A percentile compares a stretch with the other conserved stretches of the same genome.
phyloP scores from a whole-genome alignment of 805 yeast genomes.

The Nakazawaea wickerhamii region DNA sequence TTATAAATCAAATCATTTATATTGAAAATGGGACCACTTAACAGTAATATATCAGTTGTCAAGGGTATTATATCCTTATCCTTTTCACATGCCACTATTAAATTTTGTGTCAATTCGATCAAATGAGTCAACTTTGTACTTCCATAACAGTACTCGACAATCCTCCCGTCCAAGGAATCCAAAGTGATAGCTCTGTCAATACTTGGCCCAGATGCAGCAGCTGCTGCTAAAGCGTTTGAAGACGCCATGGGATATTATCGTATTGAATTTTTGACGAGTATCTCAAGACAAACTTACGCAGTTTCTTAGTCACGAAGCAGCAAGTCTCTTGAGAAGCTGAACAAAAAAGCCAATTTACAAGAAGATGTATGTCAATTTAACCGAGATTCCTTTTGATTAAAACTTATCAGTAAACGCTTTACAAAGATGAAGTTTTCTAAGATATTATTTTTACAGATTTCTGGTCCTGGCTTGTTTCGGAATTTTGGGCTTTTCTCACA shows the following conservation, averaged over 20 bases:
- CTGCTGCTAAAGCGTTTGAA: conserved; percentile 27
- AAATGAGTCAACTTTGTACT: conserved; percentile 39
- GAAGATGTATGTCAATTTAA: too few species aligned
- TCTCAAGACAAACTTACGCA: too few species aligned
- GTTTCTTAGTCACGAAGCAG: too few species aligned
- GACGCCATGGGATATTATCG: conserved; percentile 8
- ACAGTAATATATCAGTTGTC: conserved; percentile 28
- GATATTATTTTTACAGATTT: too few species aligned
- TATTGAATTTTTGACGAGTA: neutral
- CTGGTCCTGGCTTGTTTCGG: neutral
- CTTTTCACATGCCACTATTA: conserved; percentile 17
- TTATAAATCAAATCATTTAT: conserved; percentile 33
- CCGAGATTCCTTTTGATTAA: too few species aligned
- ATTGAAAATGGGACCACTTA: conserved; percentile 36
- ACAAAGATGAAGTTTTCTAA: too few species aligned
- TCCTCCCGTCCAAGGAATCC: conserved; percentile 48
- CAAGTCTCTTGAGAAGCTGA: too few species aligned
- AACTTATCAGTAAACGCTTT: too few species aligned
- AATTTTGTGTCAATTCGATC: conserved; percentile 26
- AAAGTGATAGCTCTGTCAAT: conserved; percentile 29
- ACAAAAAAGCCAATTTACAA: too few species aligned
- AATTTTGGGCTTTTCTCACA: neutral
- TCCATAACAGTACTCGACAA: conserved; percentile 55
- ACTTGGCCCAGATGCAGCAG: conserved; percentile 28
- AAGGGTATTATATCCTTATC: conserved; percentile 26